Conservation (phyloP, 1,139 yeast genomes). For the Petasospora rhodanensis region DNA sequence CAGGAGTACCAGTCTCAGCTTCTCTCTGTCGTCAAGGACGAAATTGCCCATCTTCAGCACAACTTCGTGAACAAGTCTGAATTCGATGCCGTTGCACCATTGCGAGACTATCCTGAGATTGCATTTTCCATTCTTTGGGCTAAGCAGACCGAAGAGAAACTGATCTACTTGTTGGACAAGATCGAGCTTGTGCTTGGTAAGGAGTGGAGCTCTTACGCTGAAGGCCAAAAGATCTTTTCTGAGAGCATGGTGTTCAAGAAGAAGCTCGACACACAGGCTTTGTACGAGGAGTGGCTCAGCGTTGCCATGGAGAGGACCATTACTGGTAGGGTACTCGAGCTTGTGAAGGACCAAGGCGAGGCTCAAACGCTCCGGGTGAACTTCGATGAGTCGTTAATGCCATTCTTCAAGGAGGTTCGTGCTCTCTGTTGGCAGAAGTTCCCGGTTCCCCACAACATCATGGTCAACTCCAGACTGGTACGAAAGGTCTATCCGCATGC, state of each 20-base stretch:
- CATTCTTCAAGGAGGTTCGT: slow-evolving; percentile 49
- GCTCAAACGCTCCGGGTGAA: slow-evolving; percentile 32
- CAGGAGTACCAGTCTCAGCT: slow-evolving; percentile 52
- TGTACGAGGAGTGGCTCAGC: slow-evolving; percentile 47
- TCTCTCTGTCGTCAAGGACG: slow-evolving; percentile 42
- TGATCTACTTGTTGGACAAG: slow-evolving; percentile 37
- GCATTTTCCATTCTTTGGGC: slow-evolving; percentile 49
- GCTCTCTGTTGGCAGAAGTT: slow-evolving; percentile 50
- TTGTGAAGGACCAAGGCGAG: slow-evolving; percentile 20
- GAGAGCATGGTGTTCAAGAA: slow-evolving; percentile 44
- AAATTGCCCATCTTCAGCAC: slow-evolving; percentile 38
- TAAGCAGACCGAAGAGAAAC: slow-evolving; percentile 41
- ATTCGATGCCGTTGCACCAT: slow-evolving; percentile 25
- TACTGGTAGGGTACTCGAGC: slow-evolving; percentile 37
- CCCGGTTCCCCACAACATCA: slow-evolving; percentile 52
- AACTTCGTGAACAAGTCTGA: slow-evolving; percentile 29
- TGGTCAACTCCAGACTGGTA: slow-evolving; percentile 40
- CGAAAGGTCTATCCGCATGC: slow-evolving; percentile 57
- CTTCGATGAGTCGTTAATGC: slow-evolving; percentile 45
- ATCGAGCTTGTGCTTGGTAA: slow-evolving; percentile 57
- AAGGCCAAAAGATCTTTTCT: slow-evolving; percentile 58
- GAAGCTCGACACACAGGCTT: slow-evolving; percentile 40
- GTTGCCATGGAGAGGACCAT: slow-evolving; percentile 25
- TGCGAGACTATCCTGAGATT: slow-evolving; percentile 43
- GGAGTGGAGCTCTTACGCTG: slow-evolving; percentile 72